Conservation (phyloP, 805 yeast genomes). For the Saccharomycopsis guyanensis region DNA sequence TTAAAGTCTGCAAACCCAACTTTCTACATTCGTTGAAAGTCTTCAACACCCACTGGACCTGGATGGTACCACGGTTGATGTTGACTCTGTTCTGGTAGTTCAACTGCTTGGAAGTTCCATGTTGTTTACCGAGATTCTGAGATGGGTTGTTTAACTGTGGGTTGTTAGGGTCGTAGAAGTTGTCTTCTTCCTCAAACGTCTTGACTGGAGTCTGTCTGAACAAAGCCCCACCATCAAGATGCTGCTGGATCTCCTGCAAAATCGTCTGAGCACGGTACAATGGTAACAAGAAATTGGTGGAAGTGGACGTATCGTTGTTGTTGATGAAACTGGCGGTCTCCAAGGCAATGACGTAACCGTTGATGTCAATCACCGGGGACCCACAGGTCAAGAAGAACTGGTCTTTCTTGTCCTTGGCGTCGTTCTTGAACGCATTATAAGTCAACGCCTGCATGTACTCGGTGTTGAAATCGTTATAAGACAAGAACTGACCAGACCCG, state of each 20-base stretch:
- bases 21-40: constrained; percentile 22
- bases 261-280: constrained; percentile 21
- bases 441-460: constrained; percentile 24
- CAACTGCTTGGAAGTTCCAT: constrained; percentile 10
- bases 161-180: constrained; percentile 18
- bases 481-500: constrained; percentile 20
- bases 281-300: constrained; percentile 21
- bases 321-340: constrained; percentile 22
- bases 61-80: constrained; percentile 21
- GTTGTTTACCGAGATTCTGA: neutral
- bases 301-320: constrained; percentile 21
- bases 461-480: constrained; percentile 27
- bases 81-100: constrained; percentile 19
- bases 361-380: constrained; percentile 22
- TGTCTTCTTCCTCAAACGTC: constrained; percentile 19
- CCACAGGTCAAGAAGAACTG: constrained; percentile 22
- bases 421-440: constrained; percentile 22
- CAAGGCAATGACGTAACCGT: constrained; percentile 21
- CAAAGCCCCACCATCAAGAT: constrained; percentile 10
- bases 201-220: constrained; percentile 18
- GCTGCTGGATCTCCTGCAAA: constrained; percentile 17
- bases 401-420: constrained; percentile 21
- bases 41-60: constrained; percentile 22
- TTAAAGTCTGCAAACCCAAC: constrained; percentile 21
- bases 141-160: constrained; percentile 11